phyloP scores from a whole-genome alignment of 305 asterid genomes.

The Fraxinus xanthoxyloides region DNA sequence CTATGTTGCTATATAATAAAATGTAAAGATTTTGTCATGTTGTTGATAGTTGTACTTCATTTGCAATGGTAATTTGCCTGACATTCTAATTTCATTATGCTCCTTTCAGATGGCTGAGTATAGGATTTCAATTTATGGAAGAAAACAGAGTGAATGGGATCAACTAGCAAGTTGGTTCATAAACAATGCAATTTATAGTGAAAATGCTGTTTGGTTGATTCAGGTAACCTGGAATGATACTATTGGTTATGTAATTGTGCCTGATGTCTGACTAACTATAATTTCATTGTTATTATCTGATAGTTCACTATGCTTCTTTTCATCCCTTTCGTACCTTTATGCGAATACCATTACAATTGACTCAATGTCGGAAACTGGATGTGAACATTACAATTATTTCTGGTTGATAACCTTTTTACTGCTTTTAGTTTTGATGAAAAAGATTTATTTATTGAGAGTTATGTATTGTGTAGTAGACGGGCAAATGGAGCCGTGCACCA shows the following conservation, averaged over 20 bases:
- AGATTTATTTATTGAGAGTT: background rate
- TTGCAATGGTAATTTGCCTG: constrained; percentile 14
- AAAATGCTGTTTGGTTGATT: constrained; percentile 90
- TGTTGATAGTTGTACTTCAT: constrained; percentile 16
- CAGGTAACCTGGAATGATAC: constrained; percentile 50
- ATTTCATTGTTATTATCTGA: background rate
- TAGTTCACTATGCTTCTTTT: background rate
- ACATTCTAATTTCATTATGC: constrained; percentile 20
- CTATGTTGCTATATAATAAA: background rate
- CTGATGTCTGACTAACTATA: constrained; percentile 14
- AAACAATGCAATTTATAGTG: constrained; percentile 69
- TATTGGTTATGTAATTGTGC: constrained; percentile 11
- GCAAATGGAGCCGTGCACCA: background rate
- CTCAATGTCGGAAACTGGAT: background rate
- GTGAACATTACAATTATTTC: background rate
- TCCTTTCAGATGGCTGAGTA: constrained; percentile 79
- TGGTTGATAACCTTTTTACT: background rate
- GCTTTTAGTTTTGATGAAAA: background rate
- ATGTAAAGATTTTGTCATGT: background rate
- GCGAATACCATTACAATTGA: background rate
- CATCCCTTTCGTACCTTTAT: background rate
- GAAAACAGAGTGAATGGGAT: constrained; percentile 96
- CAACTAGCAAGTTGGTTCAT: constrained; percentile 92
- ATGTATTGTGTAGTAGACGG: background rate
- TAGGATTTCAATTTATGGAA: constrained; percentile 81